These are phyloP conservation scores for Globisporangium canariense DNA, from an alignment of 352 stramenopile species.

Conservation along the genomic window DNA sequence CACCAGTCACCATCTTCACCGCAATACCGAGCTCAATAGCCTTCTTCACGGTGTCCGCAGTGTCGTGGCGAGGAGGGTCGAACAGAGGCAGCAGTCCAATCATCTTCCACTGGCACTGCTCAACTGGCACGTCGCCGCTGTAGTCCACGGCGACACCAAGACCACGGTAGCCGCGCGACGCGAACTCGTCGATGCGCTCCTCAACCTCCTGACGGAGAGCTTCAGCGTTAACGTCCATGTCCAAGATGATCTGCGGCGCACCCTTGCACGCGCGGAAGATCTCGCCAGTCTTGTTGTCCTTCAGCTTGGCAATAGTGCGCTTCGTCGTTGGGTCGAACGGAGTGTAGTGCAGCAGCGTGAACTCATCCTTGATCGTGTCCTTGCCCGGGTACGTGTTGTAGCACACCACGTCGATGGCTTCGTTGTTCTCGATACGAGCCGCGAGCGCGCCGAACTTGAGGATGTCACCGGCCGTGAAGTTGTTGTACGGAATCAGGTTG, in stretches of 20 bases:
- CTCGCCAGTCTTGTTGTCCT: constrained; percentile 74
- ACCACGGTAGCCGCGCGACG: constrained; percentile 62
- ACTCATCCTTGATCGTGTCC: constrained; percentile 75
- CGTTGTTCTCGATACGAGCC: constrained; percentile 70
- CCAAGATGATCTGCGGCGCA: constrained; percentile 88
- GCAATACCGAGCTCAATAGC: constrained; percentile 88
- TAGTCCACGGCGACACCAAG: constrained; percentile 57
- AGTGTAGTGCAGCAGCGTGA: constrained; percentile 75
- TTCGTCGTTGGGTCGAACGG: constrained; percentile 87
- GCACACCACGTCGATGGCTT: constrained; percentile 71
- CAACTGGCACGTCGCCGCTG: constrained; percentile 57
- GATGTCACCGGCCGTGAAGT: constrained; percentile 53
- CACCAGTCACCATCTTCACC: constrained; percentile 96
- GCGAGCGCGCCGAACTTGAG: constrained; percentile 59
- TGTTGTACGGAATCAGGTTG: constrained; percentile 77
- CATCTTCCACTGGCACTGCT: constrained; percentile 90
- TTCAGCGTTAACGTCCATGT: constrained; percentile 70
- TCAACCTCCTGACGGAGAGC: constrained; percentile 63
- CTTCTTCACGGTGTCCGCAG: constrained; percentile 88
- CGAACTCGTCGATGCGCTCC: constrained; percentile 80
- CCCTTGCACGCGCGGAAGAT: constrained; percentile 92
- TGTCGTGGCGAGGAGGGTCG: constrained; percentile 92
- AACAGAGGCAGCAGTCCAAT: constrained; percentile 91
- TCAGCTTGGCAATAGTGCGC: constrained; percentile 89
- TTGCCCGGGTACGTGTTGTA: constrained; percentile 78